Evolutionary conservation across 306 rosid genomes (phyloP), one percentile per base, ranked within the genome.

Genomic region (Vachellia pachyceras): DNA sequence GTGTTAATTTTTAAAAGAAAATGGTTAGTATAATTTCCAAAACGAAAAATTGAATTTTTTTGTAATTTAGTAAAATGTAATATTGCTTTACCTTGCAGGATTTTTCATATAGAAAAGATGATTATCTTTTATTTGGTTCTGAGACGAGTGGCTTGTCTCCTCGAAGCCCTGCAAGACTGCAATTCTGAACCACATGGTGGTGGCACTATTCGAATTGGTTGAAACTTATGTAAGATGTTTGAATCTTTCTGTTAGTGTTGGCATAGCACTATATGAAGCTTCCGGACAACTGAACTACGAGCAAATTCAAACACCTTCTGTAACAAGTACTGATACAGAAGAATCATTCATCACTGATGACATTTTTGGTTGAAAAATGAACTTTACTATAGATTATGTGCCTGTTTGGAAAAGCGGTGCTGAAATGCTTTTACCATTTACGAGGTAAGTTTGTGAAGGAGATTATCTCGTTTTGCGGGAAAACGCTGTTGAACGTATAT

Each of bases 161-260:
- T 33, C n/a, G 97, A 95, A 81, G 97, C 89, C 23, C 87, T 92
- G 75, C 79, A 85, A 69, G 97, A 93, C 73, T 95, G 99, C 97
- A 95, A 90, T 75, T 89, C 85, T 69, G 89, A 80, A 82, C 79
- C 88, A 39, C 85, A 73, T 84, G 97, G 97, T 2, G 97, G 97
- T 3, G 99, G 97, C 18, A 84, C 92, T 5, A 46, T 95, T 23
- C 85, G 81, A 82, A 95, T 95, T 95, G 92, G 94, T 95, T 66
- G 97, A 91, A 84, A 95, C 99, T 50, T 91, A 95, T 55, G 99
- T 93, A 33, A 91, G 97, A 87, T 91, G 99, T 86, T 88, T 95
- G 77, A 95, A 95, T 88, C 94, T 91, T 12, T 92, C 97, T 40
- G 97, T 95, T 45, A 95, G 99, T 82, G 97, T 90, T 75, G 99